Conservation (phyloP, 768 basidiomycete species). For the Rhodosporidiobolus sp. region DNA sequence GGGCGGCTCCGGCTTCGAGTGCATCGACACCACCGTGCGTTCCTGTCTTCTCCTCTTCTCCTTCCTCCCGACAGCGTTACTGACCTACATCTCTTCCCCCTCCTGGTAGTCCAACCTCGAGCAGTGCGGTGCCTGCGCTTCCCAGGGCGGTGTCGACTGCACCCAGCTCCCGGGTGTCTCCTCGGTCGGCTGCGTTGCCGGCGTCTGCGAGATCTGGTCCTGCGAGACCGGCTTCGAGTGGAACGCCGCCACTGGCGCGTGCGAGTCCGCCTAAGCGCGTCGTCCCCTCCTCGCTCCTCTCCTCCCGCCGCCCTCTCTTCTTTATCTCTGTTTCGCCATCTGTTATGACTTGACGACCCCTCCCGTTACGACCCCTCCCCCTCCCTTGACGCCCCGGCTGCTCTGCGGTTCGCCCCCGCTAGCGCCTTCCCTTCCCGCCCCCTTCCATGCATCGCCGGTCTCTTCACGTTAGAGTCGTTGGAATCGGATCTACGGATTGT, state of each 20-base stretch:
- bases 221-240: constrained; percentile 8
- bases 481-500: no score
- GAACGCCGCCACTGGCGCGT: not conserved
- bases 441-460: no score
- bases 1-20: constrained; percentile 10
- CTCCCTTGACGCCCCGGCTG: no score
- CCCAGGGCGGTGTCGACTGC: constrained; percentile 13
- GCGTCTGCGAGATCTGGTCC: constrained; percentile 14
- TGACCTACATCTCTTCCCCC: not conserved
- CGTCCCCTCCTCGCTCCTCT: not conserved
- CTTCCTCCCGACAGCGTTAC: not conserved
- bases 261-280: not conserved
- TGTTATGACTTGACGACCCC: no score
- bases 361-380: no score
- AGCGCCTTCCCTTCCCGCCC: no score
- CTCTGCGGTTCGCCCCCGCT: no score
- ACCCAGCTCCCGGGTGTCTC: not conserved
- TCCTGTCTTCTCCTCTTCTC: not conserved
- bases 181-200: constrained; percentile 6
- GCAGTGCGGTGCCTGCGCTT: constrained; percentile 17
- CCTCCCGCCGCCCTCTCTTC: not conserved
- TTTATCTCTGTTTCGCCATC: constrained; percentile 1
- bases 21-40: constrained; percentile 20
- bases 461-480: no score
- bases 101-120: not conserved